These are phyloP conservation scores for Cladosporium sp. DNA, from an alignment of 2,329 filamentous ascomycete species.

Conservation along the genomic window DNA sequence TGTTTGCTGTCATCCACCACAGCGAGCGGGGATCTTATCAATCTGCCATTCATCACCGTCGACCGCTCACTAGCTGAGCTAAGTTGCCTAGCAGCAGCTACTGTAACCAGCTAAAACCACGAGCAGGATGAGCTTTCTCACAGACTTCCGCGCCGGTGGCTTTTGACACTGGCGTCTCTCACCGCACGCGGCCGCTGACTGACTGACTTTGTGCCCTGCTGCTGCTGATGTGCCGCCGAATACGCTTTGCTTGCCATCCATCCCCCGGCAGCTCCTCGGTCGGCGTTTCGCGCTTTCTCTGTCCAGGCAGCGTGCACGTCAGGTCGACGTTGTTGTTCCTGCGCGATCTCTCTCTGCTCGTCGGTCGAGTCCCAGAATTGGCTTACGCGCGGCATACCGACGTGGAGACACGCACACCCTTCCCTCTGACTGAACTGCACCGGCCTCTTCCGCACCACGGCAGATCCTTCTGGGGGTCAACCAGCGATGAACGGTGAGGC, in stretches of 20 bases:
- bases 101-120: not conserved
- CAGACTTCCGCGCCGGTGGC: not conserved
- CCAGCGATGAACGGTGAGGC: not conserved
- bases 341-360: not conserved
- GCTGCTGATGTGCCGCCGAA: not conserved
- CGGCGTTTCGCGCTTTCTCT: not conserved
- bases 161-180: not conserved
- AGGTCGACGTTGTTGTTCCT: not conserved
- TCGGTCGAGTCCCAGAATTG: not conserved
- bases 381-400: not conserved
- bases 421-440: not conserved
- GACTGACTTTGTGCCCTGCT: not conserved
- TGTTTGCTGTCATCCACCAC: not conserved
- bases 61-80: not conserved
- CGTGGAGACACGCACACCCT: not conserved
- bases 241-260: not conserved
- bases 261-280: not conserved
- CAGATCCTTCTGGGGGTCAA: not conserved
- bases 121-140: slow-evolving; percentile 4
- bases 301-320: not conserved
- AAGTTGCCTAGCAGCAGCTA: not conserved
- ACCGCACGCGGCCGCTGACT: slow-evolving; percentile 6
- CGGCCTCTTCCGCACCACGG: not conserved
- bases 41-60: not conserved
- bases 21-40: not conserved